Base-by-base conservation (phyloP, 495 filamentous ascomycete genomes). In the Rhypophila decipiens region DNA sequence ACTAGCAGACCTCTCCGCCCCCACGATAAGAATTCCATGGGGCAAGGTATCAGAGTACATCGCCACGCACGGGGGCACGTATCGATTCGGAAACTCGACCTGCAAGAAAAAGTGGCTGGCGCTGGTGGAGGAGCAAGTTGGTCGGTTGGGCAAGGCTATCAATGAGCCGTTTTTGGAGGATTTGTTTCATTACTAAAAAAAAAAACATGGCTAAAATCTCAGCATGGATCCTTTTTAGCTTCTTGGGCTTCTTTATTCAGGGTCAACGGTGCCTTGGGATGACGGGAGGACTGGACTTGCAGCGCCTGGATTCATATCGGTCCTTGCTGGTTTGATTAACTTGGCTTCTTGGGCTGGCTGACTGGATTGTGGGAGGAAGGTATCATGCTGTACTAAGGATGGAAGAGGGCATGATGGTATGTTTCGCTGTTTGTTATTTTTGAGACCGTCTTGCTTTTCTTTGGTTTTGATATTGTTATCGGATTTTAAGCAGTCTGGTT, bases 21-120 rank as follows among this genome's bases (percentile, higher is more conserved):
- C 40, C 21, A 42, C 49, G 17, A 59, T 66, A 9, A 86, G 80
- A 58, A 70, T 91, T 0, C 82, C 88, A 2, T 96, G 90, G 90
- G 91, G 91, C 69, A 73, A 78, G 46, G 83, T 95, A 3, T 76
- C 82, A 1, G 75, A 86, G 49, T 84, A 86, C 48, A 93, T 96
- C 38, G 65, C 65, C 45, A 56, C 58, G 1, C 60, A 85, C 48
- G 90, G 88, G 13, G 90, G 88, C 0, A 84, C 80, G 2, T 96
- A 95, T 60, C 77, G 73, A 38, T 96, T 95, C 63, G 89, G 88
- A 1, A 83, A 89, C 61, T 81, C 87, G 2, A 95, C 90, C 0
- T 91, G 87, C 57, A 88, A 88, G 62, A 94, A 88, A 72, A 87
- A 88, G 59, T 96, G 83, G 76, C 70, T 82, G 48, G 70, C 75